Evolutionary conservation across 108 stramenopile genomes (phyloP).

Genomic region (Fragilariopsis cylindrus): DNA sequence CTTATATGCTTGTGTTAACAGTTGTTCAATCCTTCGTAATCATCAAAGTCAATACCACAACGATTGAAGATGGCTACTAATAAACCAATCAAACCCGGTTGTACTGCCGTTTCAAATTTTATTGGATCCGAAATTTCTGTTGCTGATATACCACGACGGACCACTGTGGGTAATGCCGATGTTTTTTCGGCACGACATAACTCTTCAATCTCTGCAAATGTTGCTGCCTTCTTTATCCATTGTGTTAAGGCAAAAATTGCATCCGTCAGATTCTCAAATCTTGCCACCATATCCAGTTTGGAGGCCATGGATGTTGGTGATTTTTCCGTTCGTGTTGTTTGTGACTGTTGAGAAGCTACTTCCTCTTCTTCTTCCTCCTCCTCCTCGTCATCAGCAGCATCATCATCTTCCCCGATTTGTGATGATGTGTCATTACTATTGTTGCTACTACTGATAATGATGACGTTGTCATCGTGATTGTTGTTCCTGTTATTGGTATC

Average conservation of each 20-base stretch:
- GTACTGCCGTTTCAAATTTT: constrained; percentile 26
- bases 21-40: constrained; percentile 4
- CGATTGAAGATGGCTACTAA: constrained; percentile 17
- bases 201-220: constrained; percentile 29
- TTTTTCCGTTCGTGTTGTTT: not conserved
- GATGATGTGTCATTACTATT: not conserved
- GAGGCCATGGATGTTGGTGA: constrained; percentile 16
- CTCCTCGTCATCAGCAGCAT: constrained; percentile 15
- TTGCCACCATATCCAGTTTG: constrained; percentile 39
- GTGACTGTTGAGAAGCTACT: not conserved
- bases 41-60: constrained; percentile 2
- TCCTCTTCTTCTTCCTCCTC: not conserved
- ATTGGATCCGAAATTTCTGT: constrained; percentile 15
- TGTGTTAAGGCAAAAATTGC: constrained; percentile 48
- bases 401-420: constrained; percentile 12
- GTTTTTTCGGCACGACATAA: constrained; percentile 32
- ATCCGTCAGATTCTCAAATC: constrained; percentile 36
- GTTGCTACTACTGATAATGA: no score
- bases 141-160: constrained; percentile 24
- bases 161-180: constrained; percentile 27
- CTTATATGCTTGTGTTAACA: constrained; percentile 27
- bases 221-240: constrained; percentile 47
- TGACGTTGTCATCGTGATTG: no score
- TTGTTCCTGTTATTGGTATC: no score
- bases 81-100: constrained; percentile 25